Evolutionary conservation across 257 asterid species (phyloP).

Genomic region (Mentha longifolia): DNA sequence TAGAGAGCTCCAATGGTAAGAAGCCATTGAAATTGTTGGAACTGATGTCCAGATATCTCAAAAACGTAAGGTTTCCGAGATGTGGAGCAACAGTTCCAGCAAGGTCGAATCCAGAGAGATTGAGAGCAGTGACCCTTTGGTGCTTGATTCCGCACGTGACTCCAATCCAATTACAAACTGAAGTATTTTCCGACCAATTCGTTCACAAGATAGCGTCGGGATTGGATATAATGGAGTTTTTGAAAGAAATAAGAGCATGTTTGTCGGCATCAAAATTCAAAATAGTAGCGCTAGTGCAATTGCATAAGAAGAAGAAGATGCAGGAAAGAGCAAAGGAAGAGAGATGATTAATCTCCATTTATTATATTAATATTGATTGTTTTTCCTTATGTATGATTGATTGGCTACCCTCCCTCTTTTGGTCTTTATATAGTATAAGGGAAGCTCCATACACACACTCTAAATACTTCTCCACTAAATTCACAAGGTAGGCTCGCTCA

Average conservation of each 20-base stretch:
- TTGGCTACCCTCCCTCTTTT: too few relatives aligned
- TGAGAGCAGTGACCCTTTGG: constrained; percentile 36
- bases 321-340: not conserved
- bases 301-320: too few relatives aligned
- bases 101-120: constrained; percentile 28
- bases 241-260: not conserved
- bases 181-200: constrained; percentile 16
- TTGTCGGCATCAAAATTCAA: not conserved
- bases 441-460: too few relatives aligned
- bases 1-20: constrained; percentile 1
- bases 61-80: constrained; percentile 27
- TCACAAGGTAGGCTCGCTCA: too few relatives aligned
- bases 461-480: too few relatives aligned
- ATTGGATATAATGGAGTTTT: not conserved
- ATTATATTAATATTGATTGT: too few relatives aligned
- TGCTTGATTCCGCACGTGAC: constrained; percentile 33
- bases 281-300: too few relatives aligned
- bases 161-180: constrained; percentile 26
- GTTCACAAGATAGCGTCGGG: not conserved
- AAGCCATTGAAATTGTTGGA: constrained; percentile 26
- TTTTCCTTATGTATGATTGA: too few relatives aligned
- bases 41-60: constrained; percentile 17
- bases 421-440: too few relatives aligned
- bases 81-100: constrained; percentile 27
- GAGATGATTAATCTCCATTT: too few relatives aligned